These are phyloP conservation scores for Ceraceosorus bombacis DNA, from an alignment of 1,284 basidiomycete genomes.

Conservation along the genomic window DNA sequence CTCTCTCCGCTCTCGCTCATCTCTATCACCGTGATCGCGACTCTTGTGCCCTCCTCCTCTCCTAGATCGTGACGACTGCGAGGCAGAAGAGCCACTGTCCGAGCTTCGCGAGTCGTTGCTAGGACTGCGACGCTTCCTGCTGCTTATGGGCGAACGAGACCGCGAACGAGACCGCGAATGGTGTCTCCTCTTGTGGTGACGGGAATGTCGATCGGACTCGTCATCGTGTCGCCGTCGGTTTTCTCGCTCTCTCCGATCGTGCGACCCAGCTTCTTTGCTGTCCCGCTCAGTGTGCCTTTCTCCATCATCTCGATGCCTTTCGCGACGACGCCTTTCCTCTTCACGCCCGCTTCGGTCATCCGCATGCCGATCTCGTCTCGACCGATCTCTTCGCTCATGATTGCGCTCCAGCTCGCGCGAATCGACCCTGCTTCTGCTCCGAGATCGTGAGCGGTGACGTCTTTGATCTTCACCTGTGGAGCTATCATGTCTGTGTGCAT, in stretches of 20 bases:
- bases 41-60: constrained; percentile 3
- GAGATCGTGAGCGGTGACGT: too few relatives aligned
- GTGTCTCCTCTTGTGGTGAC: background rate
- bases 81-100: background rate
- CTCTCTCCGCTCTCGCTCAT: background rate
- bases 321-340: too few relatives aligned
- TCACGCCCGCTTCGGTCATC: too few relatives aligned
- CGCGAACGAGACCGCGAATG: constrained; percentile 2
- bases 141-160: constrained; percentile 3
- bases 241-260: constrained; percentile 1
- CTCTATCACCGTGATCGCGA: constrained; percentile 1
- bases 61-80: constrained; percentile 1
- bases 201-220: background rate
- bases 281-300: background rate
- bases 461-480: too few relatives aligned
- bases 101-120: constrained; percentile 3
- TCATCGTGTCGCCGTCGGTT: background rate
- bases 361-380: too few relatives aligned
- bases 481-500: too few relatives aligned
- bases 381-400: too few relatives aligned
- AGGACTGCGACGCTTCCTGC: background rate
- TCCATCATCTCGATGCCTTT: background rate
- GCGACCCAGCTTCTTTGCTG: background rate
- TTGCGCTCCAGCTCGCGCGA: too few relatives aligned
- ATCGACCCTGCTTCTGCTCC: too few relatives aligned